These are phyloP conservation scores for Biscutella laevigata DNA, from an alignment of 441 rosid genomes.

Conservation along the genomic window DNA sequence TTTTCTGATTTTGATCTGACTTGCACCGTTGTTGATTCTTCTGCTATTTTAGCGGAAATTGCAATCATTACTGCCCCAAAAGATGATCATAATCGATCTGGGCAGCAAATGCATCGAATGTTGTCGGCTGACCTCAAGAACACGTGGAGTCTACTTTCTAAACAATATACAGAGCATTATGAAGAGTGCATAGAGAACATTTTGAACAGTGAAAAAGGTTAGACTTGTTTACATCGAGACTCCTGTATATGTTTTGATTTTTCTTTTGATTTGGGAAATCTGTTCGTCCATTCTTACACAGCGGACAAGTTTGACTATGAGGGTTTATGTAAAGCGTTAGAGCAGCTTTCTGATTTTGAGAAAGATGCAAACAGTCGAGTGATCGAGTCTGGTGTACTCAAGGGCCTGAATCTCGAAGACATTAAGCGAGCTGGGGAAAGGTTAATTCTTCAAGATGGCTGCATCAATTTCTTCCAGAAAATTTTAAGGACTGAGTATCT, in stretches of 20 bases:
- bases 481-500: constrained; percentile 38
- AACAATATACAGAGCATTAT: constrained; percentile 73
- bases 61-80: constrained; percentile 88
- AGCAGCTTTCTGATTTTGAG: constrained; percentile 69
- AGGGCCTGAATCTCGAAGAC: constrained; percentile 75
- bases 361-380: constrained; percentile 69
- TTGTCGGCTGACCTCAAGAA: constrained; percentile 65
- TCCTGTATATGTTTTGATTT: too few species aligned
- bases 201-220: constrained; percentile 58
- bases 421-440: constrained; percentile 74
- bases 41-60: constrained; percentile 93
- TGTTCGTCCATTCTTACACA: constrained; percentile 26
- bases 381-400: constrained; percentile 64
- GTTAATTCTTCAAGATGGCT: constrained; percentile 74
- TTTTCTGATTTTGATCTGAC: constrained; percentile 96
- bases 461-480: constrained; percentile 56
- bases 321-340: constrained; percentile 52
- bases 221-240: constrained; percentile 2
- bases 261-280: background rate
- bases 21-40: constrained; percentile 86
- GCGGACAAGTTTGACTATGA: constrained; percentile 58
- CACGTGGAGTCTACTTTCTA: constrained; percentile 72
- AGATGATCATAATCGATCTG: constrained; percentile 50
- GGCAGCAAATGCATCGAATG: constrained; percentile 49
- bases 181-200: constrained; percentile 83